phyloP scores from a whole-genome alignment of 257 asterid species.

The Schizonepeta tenuifolia region DNA sequence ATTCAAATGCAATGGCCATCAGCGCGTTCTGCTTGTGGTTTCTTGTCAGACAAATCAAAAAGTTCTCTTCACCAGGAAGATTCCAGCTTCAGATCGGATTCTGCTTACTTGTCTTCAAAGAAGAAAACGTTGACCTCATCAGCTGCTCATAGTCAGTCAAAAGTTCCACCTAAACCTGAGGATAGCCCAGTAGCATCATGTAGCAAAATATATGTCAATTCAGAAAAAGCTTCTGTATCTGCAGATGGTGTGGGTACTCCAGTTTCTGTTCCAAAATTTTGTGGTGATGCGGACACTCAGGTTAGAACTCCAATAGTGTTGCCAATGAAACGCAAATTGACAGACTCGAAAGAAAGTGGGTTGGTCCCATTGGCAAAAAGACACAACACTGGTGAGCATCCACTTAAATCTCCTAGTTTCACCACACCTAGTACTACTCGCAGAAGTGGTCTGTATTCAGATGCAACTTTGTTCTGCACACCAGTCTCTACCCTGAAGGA shows the following conservation, averaged over 20 bases:
- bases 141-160: constrained; percentile 45
- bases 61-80: constrained; percentile 47
- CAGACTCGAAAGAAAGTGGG: constrained; percentile 66
- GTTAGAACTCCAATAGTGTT: constrained; percentile 75
- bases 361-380: constrained; percentile 59
- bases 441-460: constrained; percentile 59
- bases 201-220: constrained; percentile 42
- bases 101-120: constrained; percentile 51
- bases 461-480: constrained; percentile 51
- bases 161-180: constrained; percentile 44
- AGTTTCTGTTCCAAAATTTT: constrained; percentile 49
- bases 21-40: constrained; percentile 73
- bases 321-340: constrained; percentile 87
- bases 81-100: constrained; percentile 53
- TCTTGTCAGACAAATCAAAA: constrained; percentile 68
- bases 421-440: constrained; percentile 58
- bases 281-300: constrained; percentile 57
- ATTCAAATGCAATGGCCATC: constrained; percentile 90
- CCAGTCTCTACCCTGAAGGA: constrained; percentile 61
- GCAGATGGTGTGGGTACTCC: constrained; percentile 57
- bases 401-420: constrained; percentile 59
- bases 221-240: constrained; percentile 43
- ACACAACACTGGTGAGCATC: constrained; percentile 66
- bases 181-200: constrained; percentile 52
- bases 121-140: constrained; percentile 57